Evolutionary conservation across 352 stramenopile genomes (phyloP).

Genomic region (Blastocystis sp.): DNA sequence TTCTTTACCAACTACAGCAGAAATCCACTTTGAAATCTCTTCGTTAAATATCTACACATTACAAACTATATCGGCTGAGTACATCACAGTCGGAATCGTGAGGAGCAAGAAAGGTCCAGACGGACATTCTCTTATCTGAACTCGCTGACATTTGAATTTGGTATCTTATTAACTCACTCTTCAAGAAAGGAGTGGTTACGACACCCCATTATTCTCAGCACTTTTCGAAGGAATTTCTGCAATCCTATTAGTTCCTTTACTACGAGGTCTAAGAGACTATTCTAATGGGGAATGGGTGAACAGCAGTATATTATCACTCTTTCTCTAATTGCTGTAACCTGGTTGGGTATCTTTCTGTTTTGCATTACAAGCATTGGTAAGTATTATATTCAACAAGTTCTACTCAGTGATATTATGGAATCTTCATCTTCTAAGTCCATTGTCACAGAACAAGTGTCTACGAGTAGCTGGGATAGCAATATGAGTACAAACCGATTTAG

Average conservation of each 20-base stretch:
- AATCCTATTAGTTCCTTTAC: neutral
- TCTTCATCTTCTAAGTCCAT: neutral
- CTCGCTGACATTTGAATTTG: constrained; percentile 18
- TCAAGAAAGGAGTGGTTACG: neutral
- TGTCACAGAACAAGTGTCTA: neutral
- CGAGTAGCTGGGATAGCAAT: neutral
- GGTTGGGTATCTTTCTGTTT: neutral
- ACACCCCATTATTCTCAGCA: neutral
- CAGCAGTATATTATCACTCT: neutral
- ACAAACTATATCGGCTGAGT: neutral
- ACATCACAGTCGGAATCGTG: constrained; percentile 52
- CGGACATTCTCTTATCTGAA: neutral
- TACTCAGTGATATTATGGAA: neutral
- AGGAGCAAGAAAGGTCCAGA: constrained; percentile 44
- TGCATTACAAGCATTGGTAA: neutral
- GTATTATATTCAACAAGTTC: neutral
- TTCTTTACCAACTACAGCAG: constrained; percentile 20
- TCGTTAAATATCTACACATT: neutral
- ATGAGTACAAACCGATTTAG: neutral
- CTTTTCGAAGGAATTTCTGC: neutral
- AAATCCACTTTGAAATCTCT: constrained; percentile 63
- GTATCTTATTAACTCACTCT: neutral
- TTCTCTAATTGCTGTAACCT: neutral
- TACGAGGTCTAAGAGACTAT: neutral
- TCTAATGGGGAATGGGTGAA: neutral